These are phyloP conservation scores for Phytophthora pisi DNA, from an alignment of 352 stramenopile species.

Conservation along the genomic window DNA sequence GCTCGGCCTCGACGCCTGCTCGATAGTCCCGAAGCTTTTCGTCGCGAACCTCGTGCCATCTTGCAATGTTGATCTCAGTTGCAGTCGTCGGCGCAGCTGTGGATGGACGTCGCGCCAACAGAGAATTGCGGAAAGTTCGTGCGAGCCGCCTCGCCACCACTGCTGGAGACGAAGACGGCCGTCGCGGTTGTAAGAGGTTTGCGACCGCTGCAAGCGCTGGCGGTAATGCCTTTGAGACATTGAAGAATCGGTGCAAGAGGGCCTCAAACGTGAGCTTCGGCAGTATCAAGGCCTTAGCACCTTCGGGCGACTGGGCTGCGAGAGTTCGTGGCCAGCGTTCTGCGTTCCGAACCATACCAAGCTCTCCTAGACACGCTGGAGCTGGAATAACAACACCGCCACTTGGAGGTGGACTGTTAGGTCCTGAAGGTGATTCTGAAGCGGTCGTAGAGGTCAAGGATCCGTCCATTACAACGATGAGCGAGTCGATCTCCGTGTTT, in stretches of 20 bases:
- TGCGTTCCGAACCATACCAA: constrained; percentile 51
- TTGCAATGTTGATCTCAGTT: constrained; percentile 36
- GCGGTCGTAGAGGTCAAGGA: constrained; percentile 1
- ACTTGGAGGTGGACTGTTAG: not conserved
- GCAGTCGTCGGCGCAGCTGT: constrained; percentile 25
- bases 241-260: constrained; percentile 50
- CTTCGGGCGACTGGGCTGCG: constrained; percentile 12
- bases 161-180: constrained; percentile 47
- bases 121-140: constrained; percentile 9
- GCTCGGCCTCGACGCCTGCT: constrained; percentile 29
- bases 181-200: constrained; percentile 26
- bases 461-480: constrained; percentile 59
- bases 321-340: constrained; percentile 50
- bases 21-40: constrained; percentile 34
- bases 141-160: constrained; percentile 22
- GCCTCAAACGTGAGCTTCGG: constrained; percentile 45
- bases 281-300: constrained; percentile 39
- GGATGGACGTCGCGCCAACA: constrained; percentile 21
- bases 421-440: constrained; percentile 1
- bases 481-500: constrained; percentile 39
- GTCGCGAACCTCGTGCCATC: constrained; percentile 38
- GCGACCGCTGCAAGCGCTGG: constrained; percentile 8
- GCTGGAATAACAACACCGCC: constrained; percentile 12
- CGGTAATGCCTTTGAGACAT: constrained; percentile 33
- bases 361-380: constrained; percentile 43